Evolutionary conservation across 495 filamentous ascomycete genomes (phyloP), one percentile per base, ranked within the genome.

Genomic region (Thermochaetoides thermophila): DNA sequence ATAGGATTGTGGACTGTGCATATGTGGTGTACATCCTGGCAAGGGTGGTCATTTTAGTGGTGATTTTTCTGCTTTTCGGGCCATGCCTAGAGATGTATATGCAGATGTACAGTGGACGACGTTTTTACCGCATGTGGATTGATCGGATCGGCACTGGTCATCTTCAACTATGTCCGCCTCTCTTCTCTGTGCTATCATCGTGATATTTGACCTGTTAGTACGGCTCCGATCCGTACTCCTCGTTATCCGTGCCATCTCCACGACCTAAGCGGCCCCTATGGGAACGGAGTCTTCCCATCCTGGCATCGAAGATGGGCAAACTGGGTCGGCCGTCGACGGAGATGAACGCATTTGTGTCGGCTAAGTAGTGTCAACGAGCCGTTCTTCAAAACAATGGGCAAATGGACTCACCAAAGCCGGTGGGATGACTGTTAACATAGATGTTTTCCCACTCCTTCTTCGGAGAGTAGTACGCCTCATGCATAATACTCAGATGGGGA

Each of bases 401-500:
- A 17, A 20, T 15, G 1, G 11, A 32, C 31, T 23, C 16, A 39
- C 37, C 30, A 29, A 39, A 29, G 6, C 37, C 37, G 3, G 24
- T 39, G 25, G 30, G 13, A 14, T 39, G 37, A 20, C 30, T 34
- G 15, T 39, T 39, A 21, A 34, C 14, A 15, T 18, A 39, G n/a
- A 39, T 39, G 15, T 39, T 39, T 18, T 39, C 37, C 37, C 37
- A 39, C 3, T 39, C 31, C 13, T 31, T 31, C 24, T 34, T 34
- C 2, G 37, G 37, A 7, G 31, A 24, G 8, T 34, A 26, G 4
- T 39, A 39, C 0, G 34, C 37, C 24, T 39, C 37, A 15, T 39
- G 37, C 37, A 39, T 39, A 19, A 39, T 39, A 11, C 37, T 39
- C n/a, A 39, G 31, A 15, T 39, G 18, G 7, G 37, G 37, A 14